A percentile compares a stretch with the other conserved stretches of the same genome.
Evolutionary conservation across 2,329 filamentous ascomycete species (phyloP).

Genomic region (Escovopsis sp.): DNA sequence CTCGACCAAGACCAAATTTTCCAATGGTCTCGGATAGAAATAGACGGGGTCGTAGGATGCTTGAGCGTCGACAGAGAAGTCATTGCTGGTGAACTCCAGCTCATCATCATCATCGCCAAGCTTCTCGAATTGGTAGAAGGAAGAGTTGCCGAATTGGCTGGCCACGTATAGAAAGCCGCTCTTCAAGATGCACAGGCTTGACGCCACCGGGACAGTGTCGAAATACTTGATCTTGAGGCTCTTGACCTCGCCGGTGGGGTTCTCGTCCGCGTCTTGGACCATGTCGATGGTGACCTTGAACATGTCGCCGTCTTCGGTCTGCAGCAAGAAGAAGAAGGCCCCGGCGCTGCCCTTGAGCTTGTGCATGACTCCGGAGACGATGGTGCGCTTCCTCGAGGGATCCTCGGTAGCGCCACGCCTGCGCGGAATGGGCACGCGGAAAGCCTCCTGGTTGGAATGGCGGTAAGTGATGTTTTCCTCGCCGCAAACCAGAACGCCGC

Average conservation of each 20-base stretch:
- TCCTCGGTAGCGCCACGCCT: slow-evolving; percentile 82
- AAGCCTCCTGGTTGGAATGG: slow-evolving; percentile 87
- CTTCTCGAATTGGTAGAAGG: slow-evolving; percentile 95
- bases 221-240: slow-evolving; percentile 93
- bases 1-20: slow-evolving; percentile 76
- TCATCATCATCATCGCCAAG: slow-evolving; percentile 92
- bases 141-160: slow-evolving; percentile 82
- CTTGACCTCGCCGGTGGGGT: slow-evolving; percentile 66
- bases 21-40: slow-evolving; percentile 64
- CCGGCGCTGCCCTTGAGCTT: slow-evolving; percentile 71
- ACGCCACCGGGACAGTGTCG: slow-evolving; percentile 81
- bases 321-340: slow-evolving; percentile 92
- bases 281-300: slow-evolving; percentile 95
- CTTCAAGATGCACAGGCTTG: slow-evolving; percentile 81
- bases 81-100: slow-evolving; percentile 68
- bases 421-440: slow-evolving; percentile 78
- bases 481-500: slow-evolving; percentile 86
- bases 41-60: slow-evolving; percentile 65
- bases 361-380: slow-evolving; percentile 91
- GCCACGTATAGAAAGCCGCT: slow-evolving; percentile 91
- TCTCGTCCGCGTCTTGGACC: slow-evolving; percentile 64
- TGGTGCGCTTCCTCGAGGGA: slow-evolving; percentile 73
- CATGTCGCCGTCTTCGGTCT: slow-evolving; percentile 94
- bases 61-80: slow-evolving; percentile 61
- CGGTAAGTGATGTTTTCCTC: slow-evolving; percentile 92